phyloP scores from a whole-genome alignment of 192 early-diverging fungal species.

The Phycomyces blakesleeanus region DNA sequence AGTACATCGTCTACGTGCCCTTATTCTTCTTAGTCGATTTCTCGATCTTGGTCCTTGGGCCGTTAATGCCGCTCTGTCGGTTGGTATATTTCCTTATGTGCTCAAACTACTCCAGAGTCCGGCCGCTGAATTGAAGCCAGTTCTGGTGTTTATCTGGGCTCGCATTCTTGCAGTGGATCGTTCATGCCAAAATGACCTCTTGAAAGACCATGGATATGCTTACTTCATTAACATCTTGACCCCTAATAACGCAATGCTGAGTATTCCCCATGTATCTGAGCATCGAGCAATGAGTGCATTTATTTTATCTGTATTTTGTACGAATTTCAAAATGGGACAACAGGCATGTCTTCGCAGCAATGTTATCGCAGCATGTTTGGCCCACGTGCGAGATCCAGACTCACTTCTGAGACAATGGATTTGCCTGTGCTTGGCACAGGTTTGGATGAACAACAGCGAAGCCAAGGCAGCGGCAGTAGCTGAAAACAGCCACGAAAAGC shows the following conservation, averaged over 20 bases:
- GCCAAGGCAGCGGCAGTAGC: slow-evolving; percentile 61
- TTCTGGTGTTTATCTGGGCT: slow-evolving; percentile 96
- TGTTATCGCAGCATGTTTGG: slow-evolving; percentile 60
- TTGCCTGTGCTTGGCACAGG: slow-evolving; percentile 78
- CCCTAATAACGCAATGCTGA: slow-evolving; percentile 59
- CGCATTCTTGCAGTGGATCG: slow-evolving; percentile 91
- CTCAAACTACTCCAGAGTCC: slow-evolving; percentile 91
- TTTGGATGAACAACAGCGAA: slow-evolving; percentile 78
- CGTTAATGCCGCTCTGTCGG: slow-evolving; percentile 86
- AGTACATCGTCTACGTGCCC: slow-evolving; percentile 86
- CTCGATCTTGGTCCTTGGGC: slow-evolving; percentile 92
- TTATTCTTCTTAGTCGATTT: slow-evolving; percentile 88
- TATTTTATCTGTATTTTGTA: slow-evolving; percentile 90
- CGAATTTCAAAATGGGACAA: slow-evolving; percentile 79
- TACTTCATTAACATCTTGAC: slow-evolving; percentile 92
- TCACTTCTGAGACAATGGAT: slow-evolving; percentile 86
- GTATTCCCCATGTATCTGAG: slow-evolving; percentile 75
- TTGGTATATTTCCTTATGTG: slow-evolving; percentile 97
- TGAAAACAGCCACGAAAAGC: slow-evolving; percentile 57
- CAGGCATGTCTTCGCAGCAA: slow-evolving; percentile 74
- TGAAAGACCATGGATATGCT: slow-evolving; percentile 86
- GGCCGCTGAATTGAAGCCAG: slow-evolving; percentile 88
- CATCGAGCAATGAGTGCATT: slow-evolving; percentile 94
- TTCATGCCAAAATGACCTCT: slow-evolving; percentile 82
- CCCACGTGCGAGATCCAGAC: slow-evolving; percentile 67